These are phyloP conservation scores for Yarrowia sp. DNA, from an alignment of 805 yeast genomes.

Conservation along the genomic window DNA sequence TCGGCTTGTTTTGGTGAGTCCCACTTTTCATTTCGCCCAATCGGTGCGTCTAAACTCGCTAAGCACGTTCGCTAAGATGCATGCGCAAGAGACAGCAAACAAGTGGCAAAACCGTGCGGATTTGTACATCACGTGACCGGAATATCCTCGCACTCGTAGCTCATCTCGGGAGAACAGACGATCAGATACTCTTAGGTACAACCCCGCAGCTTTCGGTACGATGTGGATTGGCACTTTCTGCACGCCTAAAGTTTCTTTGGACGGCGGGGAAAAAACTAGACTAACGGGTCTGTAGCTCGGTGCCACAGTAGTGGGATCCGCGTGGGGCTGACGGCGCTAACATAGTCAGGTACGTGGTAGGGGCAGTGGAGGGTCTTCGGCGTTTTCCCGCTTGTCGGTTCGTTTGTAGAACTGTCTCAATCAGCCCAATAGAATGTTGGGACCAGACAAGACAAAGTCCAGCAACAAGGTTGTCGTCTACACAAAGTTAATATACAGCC, in stretches of 20 bases:
- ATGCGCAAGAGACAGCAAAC: no score
- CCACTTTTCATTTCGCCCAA: no score
- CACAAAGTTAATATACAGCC: constrained; percentile 1
- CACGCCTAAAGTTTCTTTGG: not conserved
- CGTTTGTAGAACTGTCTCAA: not conserved
- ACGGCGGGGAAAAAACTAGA: constrained; percentile 6
- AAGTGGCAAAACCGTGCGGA: no score
- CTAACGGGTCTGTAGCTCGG: constrained; percentile 1
- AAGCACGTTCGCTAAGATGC: no score
- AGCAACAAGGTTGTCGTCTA: constrained; percentile 14
- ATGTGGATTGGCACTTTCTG: constrained; percentile 6
- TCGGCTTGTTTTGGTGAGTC: no score
- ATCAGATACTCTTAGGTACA: not conserved
- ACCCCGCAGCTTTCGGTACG: constrained; percentile 1
- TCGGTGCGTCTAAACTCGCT: no score
- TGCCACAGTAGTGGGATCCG: not conserved
- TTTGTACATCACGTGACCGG: no score
- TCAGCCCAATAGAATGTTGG: not conserved
- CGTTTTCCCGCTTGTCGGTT: not conserved
- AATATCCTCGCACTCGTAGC: not conserved
- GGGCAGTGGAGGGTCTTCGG: no score
- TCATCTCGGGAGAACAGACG: not conserved
- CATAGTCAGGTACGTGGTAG: not conserved
- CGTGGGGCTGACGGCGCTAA: not conserved
- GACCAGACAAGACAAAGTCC: not conserved